A percentile compares a stretch with the other conserved stretches of the same genome.
These are phyloP conservation scores for Zymoseptoria pseudotritici DNA, from an alignment of 2,329 filamentous ascomycete species.

Conservation along the genomic window DNA sequence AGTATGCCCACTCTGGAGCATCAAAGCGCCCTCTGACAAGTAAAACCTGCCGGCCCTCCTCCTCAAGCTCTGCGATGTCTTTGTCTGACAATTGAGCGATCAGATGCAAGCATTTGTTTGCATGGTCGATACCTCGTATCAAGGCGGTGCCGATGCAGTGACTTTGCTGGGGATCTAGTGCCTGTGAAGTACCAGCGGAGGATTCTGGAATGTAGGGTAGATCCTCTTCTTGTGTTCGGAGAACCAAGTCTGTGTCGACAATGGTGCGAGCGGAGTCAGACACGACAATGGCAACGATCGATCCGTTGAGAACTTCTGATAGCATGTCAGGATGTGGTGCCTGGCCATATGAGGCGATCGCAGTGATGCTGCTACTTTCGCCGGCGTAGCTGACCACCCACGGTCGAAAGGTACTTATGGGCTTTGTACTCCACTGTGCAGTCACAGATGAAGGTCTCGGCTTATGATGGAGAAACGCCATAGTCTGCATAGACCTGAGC, in stretches of 20 bases:
- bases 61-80: slow-evolving; percentile 15
- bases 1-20: slow-evolving; percentile 61
- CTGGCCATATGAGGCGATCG: slow-evolving; percentile 61
- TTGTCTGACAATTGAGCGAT: slow-evolving; percentile 51
- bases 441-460: not conserved
- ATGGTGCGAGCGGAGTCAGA: slow-evolving; percentile 37
- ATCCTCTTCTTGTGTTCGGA: slow-evolving; percentile 42
- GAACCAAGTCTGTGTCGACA: slow-evolving; percentile 21
- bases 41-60: slow-evolving; percentile 40
- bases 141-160: slow-evolving; percentile 58
- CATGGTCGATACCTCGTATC: slow-evolving; percentile 60
- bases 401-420: slow-evolving; percentile 52
- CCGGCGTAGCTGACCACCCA: slow-evolving; percentile 56
- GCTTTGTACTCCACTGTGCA: slow-evolving; percentile 44
- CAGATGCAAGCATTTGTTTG: slow-evolving; percentile 51
- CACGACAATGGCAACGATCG: slow-evolving; percentile 59
- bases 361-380: slow-evolving; percentile 48
- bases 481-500: slow-evolving; percentile 65
- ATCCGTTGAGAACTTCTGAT: slow-evolving; percentile 60
- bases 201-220: slow-evolving; percentile 57
- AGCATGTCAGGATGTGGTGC: slow-evolving; percentile 53
- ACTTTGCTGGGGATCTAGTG: slow-evolving; percentile 54
- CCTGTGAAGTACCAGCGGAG: slow-evolving; percentile 38
- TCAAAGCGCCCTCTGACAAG: slow-evolving; percentile 64
- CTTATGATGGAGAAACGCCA: slow-evolving; percentile 64